Conservation (phyloP, 1,139 yeast species). For the Kurtzmaniella quercitrusa region DNA sequence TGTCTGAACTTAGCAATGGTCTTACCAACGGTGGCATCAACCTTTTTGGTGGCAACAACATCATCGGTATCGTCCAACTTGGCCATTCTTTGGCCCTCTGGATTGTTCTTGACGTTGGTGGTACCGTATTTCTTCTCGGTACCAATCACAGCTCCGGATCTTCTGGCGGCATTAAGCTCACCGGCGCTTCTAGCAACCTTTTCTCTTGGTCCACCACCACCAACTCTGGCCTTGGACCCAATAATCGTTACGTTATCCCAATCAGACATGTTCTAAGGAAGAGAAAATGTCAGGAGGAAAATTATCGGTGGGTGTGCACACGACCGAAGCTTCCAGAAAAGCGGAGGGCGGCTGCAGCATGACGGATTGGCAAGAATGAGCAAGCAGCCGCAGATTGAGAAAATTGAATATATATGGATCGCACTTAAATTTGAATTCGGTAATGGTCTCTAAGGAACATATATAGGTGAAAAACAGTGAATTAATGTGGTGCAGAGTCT, state of each 20-base stretch:
- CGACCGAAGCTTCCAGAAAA: constrained; percentile 3
- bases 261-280: constrained; percentile 44
- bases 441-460: too few species aligned
- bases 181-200: constrained; percentile 75
- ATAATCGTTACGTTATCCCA: constrained; percentile 90
- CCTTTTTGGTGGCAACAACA: constrained; percentile 87
- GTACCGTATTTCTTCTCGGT: constrained; percentile 91
- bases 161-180: constrained; percentile 88
- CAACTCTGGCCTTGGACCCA: constrained; percentile 84
- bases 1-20: constrained; percentile 83
- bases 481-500: too few species aligned
- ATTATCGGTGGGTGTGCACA: not conserved
- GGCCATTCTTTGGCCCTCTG: constrained; percentile 93
- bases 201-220: constrained; percentile 86
- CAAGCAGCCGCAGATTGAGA: not conserved
- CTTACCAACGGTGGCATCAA: constrained; percentile 81
- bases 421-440: too few species aligned
- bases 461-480: too few species aligned
- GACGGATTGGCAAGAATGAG: not conserved
- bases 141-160: constrained; percentile 82
- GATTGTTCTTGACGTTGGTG: constrained; percentile 60
- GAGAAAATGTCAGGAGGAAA: not conserved
- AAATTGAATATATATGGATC: too few species aligned
- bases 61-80: constrained; percentile 92
- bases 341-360: not conserved